Base-by-base conservation (phyloP, 208 protist genomes). In the Trypanosoma scelopori region DNA sequence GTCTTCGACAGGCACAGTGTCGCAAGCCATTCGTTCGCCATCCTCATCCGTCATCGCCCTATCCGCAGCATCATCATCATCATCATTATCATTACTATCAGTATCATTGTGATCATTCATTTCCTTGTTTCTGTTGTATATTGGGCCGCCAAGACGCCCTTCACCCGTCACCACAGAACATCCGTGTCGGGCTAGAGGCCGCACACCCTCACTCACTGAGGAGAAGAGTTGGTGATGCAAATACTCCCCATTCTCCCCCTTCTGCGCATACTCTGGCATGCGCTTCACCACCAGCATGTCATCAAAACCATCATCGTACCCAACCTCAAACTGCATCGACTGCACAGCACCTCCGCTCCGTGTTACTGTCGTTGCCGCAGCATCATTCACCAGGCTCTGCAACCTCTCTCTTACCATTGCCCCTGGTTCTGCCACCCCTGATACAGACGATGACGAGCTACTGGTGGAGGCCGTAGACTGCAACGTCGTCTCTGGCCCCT, bases 141-240 rank as follows among this genome's bases (percentile, higher is more conserved):
- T 35, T 16, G 5, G 5, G 37, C 37, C 13, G 5, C 64, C 64
- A 16, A 69, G 64, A 13, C 64, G 64, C 11, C 51, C 64, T 13
- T 39, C 30, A 25, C 30, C 15, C 18, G 27, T 28, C 15, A 15
- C 5, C 12, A 22, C 15, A 4, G 23, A 5, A 13, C 35, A 20
- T 1, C 65, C 53, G 7, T 60, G 55, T 37, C 65, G 65, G 3
- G 65, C 55, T 28, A 22, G 1, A 4, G 65, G 65, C 3, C 65
- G 65, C 65, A 28, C 2, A 7, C 5, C 27, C 0, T 37, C 25
- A 49, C 50, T 42, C 16, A 25, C 51, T 2, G 18, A 12, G 11
- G 42, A 22, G 18, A 62, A 11, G 25, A 63, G 43, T 49, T 70
- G 53, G 35, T 70, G 55, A 27, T 70, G 55, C 32, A 70, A 22